Base-by-base conservation (phyloP, 73 alveolate species). In the Symbiodinium natans region DNA sequence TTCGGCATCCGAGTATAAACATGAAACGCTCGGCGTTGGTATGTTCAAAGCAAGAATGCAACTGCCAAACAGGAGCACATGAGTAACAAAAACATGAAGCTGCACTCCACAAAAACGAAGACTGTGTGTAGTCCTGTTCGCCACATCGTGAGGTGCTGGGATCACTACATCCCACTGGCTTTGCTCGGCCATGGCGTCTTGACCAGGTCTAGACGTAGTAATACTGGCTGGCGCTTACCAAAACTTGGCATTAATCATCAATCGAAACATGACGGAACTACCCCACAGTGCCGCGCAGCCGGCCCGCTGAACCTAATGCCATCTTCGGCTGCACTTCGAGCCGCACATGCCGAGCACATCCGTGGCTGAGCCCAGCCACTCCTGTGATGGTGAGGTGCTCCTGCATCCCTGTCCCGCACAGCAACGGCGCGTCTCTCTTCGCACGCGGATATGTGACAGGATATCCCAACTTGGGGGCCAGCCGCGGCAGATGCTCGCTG, bases 281-380 rank as follows among this genome's bases (percentile, higher is more conserved):
- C 93, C 56, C 93, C 93, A 85, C 13, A 85, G 93, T 11, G 93
- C 93, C 27, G 93, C 82, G 27, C 93, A 85, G 46, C 93, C 93
- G 39, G 52, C 82, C 23, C 93, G 93, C 34, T 85, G 93, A 31
- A 85, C 93, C 93, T 85, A 6, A 73, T 2, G 11, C 2, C 63
- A 10, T 17, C 82, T 19, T 31, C 13, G 39, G 41, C 82, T 10
- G 39, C 3, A n/a, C 17, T n/a, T 8, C 63, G 63, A 19, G 82
- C 25, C 39, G 17, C 19, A 19, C 19, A 31, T 25, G 82, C 82
- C 29, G 82, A 25, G 17, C 82, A 29, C 82, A 52, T 21, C 71
- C 23, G 17, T 0, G 19, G 27, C 41, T 40, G 41, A 52, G 68
- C 9, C 63, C 90, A 4, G 63, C 13, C n/a, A n/a, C 92, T 29